Base-by-base conservation (phyloP, 164 flowering plant species). In the Akebia trifoliata region DNA sequence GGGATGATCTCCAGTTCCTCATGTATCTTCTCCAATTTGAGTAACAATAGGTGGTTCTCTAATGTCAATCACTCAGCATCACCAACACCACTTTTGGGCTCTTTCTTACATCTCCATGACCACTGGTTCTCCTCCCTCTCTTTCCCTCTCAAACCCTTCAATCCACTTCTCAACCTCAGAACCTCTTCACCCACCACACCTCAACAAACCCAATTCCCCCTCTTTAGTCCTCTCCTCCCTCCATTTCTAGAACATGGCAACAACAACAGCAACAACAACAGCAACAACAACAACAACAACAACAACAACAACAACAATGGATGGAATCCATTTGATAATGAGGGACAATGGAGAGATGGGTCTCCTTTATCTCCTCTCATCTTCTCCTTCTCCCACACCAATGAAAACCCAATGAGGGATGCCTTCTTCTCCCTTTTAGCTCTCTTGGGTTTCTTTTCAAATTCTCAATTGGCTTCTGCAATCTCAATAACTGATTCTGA, bases 401-500 rank as follows among this genome's bases (percentile, higher is more conserved):
- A 18, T 31, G 36, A 2, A 12, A 10, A 8, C 4, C 5, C 17
- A 0, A 21, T 4, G 10, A 45, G 48, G 21, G 57, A 9, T 24
- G 11, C 52, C n/a, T 59, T 60, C 25, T 25, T 66, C 21, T 46
- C 59, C 17, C 18, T 61, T 12, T 25, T 65, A 6, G 56, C 76
- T 14, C 10, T 67, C 3, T 47, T 60, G 15, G 64, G 59, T 28
- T 69, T 66, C 62, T 52, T 69, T 40, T 66, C 51, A 51, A 45
- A 52, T 10, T 61, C 62, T 10, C 65, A 58, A 6, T 17, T 65
- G 55, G 59, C 59, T 7, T 34, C 63, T 4, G 87, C 90, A 15
- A 31, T 74, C 8, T 84, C 83, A 15, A 69, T 36, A 57, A 50
- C 54, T 6, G 45, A 35, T 43, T 28, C 32, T 7, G 22, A 61